Evolutionary conservation across 805 yeast species (phyloP), one percentile per base, ranked within the genome.

Genomic region (Torulaspora franciscae): DNA sequence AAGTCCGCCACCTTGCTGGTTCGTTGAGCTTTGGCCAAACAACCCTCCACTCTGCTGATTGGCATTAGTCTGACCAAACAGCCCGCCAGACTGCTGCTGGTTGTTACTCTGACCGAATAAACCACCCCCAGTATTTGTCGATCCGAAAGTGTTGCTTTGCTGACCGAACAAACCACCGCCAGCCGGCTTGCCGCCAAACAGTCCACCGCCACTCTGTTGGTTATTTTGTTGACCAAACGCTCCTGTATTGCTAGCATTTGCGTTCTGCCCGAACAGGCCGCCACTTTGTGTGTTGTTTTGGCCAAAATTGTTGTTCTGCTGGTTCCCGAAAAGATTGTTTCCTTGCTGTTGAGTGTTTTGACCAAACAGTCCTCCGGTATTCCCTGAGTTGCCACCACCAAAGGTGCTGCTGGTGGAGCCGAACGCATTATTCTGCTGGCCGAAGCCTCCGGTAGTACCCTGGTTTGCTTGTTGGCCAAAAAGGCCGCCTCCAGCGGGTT

Each of bases 241-340:
- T 8, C 66, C 65, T 17, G 61, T 48, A 26, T 52, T 41, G 50
- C 61, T 55, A 33, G 53, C 64, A 37, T 54, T 64, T 28, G 57
- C 49, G 29, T 52, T 48, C 51, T 45, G 70, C 51, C 45, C 74
- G 67, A 59, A 70, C 59, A 17, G 62, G 2, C 49, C 48, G n/a
- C 51, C 55, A 14, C 48, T 36, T n/a, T 45, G 46, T 15, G 42
- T 33, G 41, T 50, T 56, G 32, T 46, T 43, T 32, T 61, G 57
- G n/a, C 69, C 69, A 51, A 65, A 64, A 9, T 58, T 36, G 24
- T 25, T 39, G 13, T 22, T 32, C n/a, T 40, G 41, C 45, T 58
- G 54, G 30, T 59, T 62, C 17, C 78, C 79, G 56, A 76, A 76
- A 40, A 74, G 58, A 2, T 76, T 76, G 17, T 74, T 71, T 5